A percentile compares a stretch with the other conserved stretches of the same genome.
phyloP scores from a whole-genome alignment of 192 early-diverging fungal genomes.

The Backusella sp. region DNA sequence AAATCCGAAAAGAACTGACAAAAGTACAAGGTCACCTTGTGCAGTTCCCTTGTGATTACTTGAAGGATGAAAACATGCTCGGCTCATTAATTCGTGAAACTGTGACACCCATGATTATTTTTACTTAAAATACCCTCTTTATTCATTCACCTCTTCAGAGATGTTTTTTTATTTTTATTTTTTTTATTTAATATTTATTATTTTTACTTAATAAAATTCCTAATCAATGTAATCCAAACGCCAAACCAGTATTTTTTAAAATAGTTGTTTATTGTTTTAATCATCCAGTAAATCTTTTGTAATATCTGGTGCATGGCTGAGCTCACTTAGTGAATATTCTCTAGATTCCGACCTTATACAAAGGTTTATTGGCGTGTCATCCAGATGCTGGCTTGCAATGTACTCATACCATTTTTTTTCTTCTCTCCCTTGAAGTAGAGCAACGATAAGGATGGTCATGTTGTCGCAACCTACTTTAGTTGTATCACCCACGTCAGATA shows the following conservation, averaged over 20 bases:
- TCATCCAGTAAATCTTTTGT: not conserved
- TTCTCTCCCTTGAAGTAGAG: slow-evolving; percentile 71
- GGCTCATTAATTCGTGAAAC: slow-evolving; percentile 38
- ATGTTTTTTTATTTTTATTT: not conserved
- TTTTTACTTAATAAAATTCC: not conserved
- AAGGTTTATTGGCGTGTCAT: not conserved
- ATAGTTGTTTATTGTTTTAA: not conserved
- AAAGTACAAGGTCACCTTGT: slow-evolving; percentile 50
- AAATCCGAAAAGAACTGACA: slow-evolving; percentile 34
- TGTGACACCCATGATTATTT: slow-evolving; percentile 52
- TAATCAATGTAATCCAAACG: not conserved
- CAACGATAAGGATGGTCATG: slow-evolving; percentile 96
- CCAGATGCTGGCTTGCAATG: not conserved
- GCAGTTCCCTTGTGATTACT: slow-evolving; percentile 46
- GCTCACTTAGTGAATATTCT: not conserved
- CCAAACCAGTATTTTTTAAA: not conserved
- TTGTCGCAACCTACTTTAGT: slow-evolving; percentile 97
- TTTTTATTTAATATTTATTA: not conserved
- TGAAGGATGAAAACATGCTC: slow-evolving; percentile 47
- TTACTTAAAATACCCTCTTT: slow-evolving; percentile 37
- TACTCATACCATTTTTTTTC: slow-evolving; percentile 70
- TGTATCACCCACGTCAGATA: slow-evolving; percentile 83
- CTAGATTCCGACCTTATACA: slow-evolving; percentile 4
- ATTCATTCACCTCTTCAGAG: not conserved
- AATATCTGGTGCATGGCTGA: not conserved